Base-by-base conservation (phyloP, 306 rosid genomes). In the Inga oerstediana region DNA sequence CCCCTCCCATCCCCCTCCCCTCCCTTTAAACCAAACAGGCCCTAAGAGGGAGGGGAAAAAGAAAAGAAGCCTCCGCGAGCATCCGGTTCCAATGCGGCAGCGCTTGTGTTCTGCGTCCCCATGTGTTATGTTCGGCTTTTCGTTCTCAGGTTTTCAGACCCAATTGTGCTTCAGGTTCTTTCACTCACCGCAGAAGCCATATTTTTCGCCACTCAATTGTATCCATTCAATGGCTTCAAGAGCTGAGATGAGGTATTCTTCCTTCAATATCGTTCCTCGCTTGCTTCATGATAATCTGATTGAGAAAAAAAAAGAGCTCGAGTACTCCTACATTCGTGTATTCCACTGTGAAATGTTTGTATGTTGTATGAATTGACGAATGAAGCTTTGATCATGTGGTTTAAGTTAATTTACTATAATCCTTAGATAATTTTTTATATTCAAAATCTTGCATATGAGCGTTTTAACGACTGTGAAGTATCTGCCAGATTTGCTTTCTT, bases 211-310 rank as follows among this genome's bases (percentile, higher is more conserved):
- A 3, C 72, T 76, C 46, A 51, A 34, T 44, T 39, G 34, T 39
- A 46, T 48, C 62, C 17, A 27, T 20, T 48, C 77, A 56, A 61
- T 59, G 17, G 15, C 80, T 62, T 24, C 80, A 37, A 75, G 67
- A 75, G 34, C n/a, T 3, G 67, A 79, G 82, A 82, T 79, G 66
- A 79, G 52, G 74, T 19, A 70, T n/a, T 44, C 69, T 79, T 75
- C 68, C 66, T 35, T 24, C 10, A 20, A 19, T n/a, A 0, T 4
- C 8, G 51, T 76, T 27, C 35, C 46, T 52, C 24, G 10, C 37
- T 56, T 58, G 32, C 35, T 41, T 75, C 37, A 12, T 77, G 35
- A 62, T 37, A 20, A 27, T 85, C 71, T 20, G 32, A 35, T 59
- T 45, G 9, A 19, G 32, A 15, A 0, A 2, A 12, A 70, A 70